Conservation (phyloP, 2,329 filamentous ascomycete genomes). For the Trichophyton mentagrophytes region DNA sequence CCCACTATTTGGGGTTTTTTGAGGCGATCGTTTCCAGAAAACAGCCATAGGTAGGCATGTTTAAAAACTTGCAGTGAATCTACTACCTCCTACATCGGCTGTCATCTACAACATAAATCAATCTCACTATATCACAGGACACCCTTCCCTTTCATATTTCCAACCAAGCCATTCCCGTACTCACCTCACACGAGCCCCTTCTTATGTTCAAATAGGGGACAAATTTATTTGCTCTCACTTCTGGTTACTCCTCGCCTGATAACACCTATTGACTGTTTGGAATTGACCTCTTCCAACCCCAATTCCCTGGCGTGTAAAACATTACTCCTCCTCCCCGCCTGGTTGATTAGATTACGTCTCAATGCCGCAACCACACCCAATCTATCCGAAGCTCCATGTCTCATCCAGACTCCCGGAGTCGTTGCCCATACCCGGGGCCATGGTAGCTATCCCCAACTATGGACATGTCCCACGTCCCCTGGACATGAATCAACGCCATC, state of each 20-base stretch:
- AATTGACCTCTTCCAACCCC: not conserved
- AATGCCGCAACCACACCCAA: conserved; percentile 15
- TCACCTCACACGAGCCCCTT: not conserved
- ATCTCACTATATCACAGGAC: conserved; percentile 2
- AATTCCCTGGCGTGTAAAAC: not conserved
- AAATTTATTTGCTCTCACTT: not conserved
- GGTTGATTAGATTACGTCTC: conserved; percentile 2
- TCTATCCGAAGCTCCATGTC: conserved; percentile 26
- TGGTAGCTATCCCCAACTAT: conserved; percentile 22
- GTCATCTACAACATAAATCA: not conserved
- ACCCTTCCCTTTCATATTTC: conserved; percentile 1
- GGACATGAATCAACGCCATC: conserved; percentile 28
- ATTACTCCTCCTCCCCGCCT: not conserved
- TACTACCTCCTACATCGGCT: not conserved
- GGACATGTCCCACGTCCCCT: conserved; percentile 16
- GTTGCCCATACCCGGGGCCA: conserved; percentile 23
- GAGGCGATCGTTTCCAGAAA: not conserved
- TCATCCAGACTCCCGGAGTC: conserved; percentile 23
- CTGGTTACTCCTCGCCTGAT: not conserved
- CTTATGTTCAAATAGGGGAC: not conserved
- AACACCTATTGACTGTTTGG: not conserved
- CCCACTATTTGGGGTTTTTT: not conserved
- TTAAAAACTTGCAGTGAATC: not conserved
- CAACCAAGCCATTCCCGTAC: conserved; percentile 1
- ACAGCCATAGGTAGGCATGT: not conserved